Evolutionary conservation across 2,329 filamentous ascomycete species (phyloP).

Genomic region (Camillea tinctor): DNA sequence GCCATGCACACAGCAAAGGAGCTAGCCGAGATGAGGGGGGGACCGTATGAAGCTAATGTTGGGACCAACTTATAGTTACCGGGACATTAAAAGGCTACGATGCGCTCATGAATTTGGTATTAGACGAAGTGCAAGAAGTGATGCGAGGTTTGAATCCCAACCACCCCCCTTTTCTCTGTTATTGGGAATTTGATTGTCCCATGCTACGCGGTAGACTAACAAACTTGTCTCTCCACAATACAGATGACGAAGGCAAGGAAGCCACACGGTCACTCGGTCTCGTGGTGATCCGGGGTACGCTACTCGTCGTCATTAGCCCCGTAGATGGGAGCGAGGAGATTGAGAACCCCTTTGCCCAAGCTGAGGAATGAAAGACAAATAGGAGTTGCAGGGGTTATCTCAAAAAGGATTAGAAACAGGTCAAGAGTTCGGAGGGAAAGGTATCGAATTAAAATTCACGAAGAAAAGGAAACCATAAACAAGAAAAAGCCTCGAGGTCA

Average conservation of each 20-base stretch:
- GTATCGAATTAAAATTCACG: too few species aligned
- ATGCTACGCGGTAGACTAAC: neutral
- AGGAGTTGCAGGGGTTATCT: too few species aligned
- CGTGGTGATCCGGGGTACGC: slow-evolving; percentile 85
- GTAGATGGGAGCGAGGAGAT: slow-evolving; percentile 95
- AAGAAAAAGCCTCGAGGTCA: neutral
- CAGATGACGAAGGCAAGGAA: slow-evolving; percentile 92
- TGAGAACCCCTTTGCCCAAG: slow-evolving; percentile 82
- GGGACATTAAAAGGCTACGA: slow-evolving; percentile 94
- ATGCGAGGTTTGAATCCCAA: slow-evolving; percentile 77
- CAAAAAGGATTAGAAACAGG: too few species aligned
- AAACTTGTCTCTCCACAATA: neutral
- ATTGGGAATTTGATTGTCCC: slow-evolving; percentile 1
- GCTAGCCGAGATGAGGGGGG: neutral
- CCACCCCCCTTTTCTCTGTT: neutral
- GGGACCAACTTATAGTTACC: slow-evolving; percentile 56
- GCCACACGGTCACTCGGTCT: slow-evolving; percentile 77
- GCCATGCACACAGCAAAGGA: neutral
- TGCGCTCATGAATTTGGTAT: slow-evolving; percentile 94
- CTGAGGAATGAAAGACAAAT: slow-evolving; percentile 51
- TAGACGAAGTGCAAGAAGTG: slow-evolving; percentile 90
- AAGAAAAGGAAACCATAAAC: neutral
- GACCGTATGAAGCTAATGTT: neutral
- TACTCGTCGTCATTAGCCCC: slow-evolving; percentile 89
- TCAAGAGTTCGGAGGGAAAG: too few species aligned